phyloP scores from a whole-genome alignment of 306 rosid species.

The Psophocarpus tetragonolobus region DNA sequence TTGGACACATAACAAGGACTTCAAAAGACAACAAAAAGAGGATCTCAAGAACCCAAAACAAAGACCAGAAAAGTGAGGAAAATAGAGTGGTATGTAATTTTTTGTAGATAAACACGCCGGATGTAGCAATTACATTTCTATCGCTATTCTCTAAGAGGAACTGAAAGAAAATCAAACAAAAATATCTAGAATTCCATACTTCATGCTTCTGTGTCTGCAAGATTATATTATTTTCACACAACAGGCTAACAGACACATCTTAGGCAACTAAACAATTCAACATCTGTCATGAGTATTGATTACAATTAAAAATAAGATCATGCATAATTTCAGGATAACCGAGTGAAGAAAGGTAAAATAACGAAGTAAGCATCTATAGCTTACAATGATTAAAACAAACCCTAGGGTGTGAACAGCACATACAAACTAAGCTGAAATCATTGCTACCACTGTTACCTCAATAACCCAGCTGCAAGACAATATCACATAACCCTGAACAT shows the following conservation, averaged over 20 bases:
- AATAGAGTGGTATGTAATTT: background rate
- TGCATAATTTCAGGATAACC: background rate
- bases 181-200: background rate
- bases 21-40: background rate
- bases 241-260: slow-evolving; percentile 2
- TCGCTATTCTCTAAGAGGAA: background rate
- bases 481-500: slow-evolving; percentile 10
- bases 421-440: background rate
- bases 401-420: background rate
- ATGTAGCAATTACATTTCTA: background rate
- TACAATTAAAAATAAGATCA: slow-evolving; percentile 6
- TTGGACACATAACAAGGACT: background rate
- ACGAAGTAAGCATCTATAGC: background rate
- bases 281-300: background rate
- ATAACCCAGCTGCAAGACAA: slow-evolving; percentile 9
- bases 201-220: background rate
- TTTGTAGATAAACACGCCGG: background rate
- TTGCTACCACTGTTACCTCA: slow-evolving; percentile 1
- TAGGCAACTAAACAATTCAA: background rate
- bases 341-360: background rate
- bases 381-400: background rate
- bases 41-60: background rate
- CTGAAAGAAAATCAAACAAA: background rate
- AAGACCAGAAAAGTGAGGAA: background rate
- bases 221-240: background rate